Conservation (phyloP, 2,329 filamentous ascomycete genomes). For the Didymella pinodella region DNA sequence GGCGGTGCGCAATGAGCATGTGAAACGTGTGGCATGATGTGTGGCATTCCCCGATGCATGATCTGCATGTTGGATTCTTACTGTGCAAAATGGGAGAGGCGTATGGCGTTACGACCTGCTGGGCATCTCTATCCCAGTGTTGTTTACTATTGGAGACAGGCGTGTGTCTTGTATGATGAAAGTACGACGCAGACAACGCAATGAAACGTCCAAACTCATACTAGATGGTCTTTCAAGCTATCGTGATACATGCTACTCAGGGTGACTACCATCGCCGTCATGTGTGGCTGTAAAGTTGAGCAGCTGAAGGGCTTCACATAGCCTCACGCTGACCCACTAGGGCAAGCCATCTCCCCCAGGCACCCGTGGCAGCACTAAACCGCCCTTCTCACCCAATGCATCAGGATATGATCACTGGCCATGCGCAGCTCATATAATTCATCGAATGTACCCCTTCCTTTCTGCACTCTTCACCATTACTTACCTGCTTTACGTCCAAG, state of each 20-base stretch:
- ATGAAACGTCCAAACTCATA: conserved; percentile 14
- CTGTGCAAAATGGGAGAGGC: conserved; percentile 32
- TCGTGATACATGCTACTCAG: not conserved
- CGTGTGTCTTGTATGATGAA: conserved; percentile 18
- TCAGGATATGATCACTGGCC: not conserved
- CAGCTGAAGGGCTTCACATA: not conserved
- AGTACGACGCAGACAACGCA: conserved; percentile 19
- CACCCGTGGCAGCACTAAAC: not conserved
- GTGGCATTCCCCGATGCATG: conserved; percentile 14
- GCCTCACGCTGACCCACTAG: not conserved
- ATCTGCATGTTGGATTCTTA: conserved; percentile 23
- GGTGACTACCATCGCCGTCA: not conserved
- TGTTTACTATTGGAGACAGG: conserved; percentile 18
- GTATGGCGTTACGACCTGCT: conserved; percentile 27
- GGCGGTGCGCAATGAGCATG: conserved; percentile 11
- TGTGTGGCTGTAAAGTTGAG: not conserved
- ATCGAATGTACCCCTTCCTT: no score
- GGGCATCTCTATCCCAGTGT: conserved; percentile 13
- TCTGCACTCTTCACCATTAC: no score
- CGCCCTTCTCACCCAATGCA: not conserved
- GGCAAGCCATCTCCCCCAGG: not conserved
- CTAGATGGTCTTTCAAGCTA: not conserved
- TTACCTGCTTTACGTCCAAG: no score
- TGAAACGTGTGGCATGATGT: conserved; percentile 16
- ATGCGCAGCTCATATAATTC: not conserved